Percentiles rank a stretch among this genome's conserved stretches.
These are phyloP conservation scores for Bruguiera gymnorhiza DNA, from an alignment of 345 rosid genomes.

Conservation along the genomic window DNA sequence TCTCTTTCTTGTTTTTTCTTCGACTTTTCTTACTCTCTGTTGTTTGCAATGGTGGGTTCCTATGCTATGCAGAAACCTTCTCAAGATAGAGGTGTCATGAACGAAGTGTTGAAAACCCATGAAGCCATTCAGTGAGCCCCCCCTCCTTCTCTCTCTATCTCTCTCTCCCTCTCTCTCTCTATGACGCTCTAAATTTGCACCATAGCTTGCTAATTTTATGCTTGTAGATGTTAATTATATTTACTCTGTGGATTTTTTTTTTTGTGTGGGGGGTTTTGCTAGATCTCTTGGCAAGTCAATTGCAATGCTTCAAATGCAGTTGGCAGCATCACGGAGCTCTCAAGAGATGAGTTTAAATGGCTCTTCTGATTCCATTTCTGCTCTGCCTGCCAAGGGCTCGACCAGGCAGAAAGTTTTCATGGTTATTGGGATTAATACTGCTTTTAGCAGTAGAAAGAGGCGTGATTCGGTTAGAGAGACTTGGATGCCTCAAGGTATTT, in stretches of 20 bases:
- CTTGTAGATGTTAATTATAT: slow-evolving; percentile 1
- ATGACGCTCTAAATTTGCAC: neutral
- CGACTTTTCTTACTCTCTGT: neutral
- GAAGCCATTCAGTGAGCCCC: slow-evolving; percentile 78
- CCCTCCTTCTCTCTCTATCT: neutral
- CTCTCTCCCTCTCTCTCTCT: neutral
- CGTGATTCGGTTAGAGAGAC: slow-evolving; percentile 95
- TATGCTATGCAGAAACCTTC: slow-evolving; percentile 32
- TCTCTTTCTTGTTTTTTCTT: neutral
- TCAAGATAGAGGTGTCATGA: slow-evolving; percentile 50
- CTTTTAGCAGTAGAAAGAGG: slow-evolving; percentile 94
- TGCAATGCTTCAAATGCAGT: slow-evolving; percentile 62
- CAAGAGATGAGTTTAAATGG: slow-evolving; percentile 40
- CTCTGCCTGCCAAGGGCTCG: slow-evolving; percentile 18
- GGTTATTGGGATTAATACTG: slow-evolving; percentile 95
- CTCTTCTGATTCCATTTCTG: slow-evolving; percentile 31
- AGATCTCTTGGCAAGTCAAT: slow-evolving; percentile 84
- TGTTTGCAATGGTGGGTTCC: neutral
- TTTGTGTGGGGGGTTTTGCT: slow-evolving; percentile 20
- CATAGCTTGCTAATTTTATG: neutral
- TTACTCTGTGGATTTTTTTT: slow-evolving; percentile 14
- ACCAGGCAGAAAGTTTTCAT: slow-evolving; percentile 63
- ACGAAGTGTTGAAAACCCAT: slow-evolving; percentile 66
- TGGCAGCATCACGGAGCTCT: slow-evolving; percentile 59
- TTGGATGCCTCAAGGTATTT: slow-evolving; percentile 97